phyloP scores from a whole-genome alignment of 306 rosid genomes.

The Cucurbita argyrosperma region DNA sequence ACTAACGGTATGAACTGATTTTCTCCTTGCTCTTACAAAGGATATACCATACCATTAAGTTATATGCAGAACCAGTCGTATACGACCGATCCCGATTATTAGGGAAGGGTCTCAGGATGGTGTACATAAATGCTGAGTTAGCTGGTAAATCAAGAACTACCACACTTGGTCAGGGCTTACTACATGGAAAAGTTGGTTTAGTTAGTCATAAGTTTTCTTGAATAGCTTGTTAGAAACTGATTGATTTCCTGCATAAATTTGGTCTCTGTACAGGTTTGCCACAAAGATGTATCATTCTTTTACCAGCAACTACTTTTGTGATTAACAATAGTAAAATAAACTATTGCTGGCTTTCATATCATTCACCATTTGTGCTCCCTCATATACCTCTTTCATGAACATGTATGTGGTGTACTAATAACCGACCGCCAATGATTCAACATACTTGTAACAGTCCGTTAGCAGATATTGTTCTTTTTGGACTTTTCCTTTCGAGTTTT shows the following conservation, averaged over 20 bases:
- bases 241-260: background rate
- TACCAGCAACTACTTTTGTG: background rate
- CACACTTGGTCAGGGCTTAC: background rate
- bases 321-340: background rate
- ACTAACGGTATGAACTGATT: background rate
- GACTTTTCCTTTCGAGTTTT: too few species aligned
- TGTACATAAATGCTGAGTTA: constrained; percentile 7
- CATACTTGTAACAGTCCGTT: background rate
- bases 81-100: background rate
- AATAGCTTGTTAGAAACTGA: background rate
- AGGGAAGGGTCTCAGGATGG: constrained; percentile 5
- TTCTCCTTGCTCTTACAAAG: background rate
- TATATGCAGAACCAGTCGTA: background rate
- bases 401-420: background rate
- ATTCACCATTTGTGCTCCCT: background rate
- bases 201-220: background rate
- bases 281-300: constrained; percentile 2
- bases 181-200: background rate
- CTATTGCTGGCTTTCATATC: background rate
- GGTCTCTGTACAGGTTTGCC: constrained; percentile 1
- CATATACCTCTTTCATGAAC: background rate
- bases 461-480: too few species aligned
- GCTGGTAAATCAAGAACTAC: background rate
- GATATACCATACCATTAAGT: background rate
- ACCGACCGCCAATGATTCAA: background rate